A percentile compares a stretch with the other conserved stretches of the same genome.
phyloP scores from a whole-genome alignment of 768 basidiomycete species.

The Leccinum sublutescens region DNA sequence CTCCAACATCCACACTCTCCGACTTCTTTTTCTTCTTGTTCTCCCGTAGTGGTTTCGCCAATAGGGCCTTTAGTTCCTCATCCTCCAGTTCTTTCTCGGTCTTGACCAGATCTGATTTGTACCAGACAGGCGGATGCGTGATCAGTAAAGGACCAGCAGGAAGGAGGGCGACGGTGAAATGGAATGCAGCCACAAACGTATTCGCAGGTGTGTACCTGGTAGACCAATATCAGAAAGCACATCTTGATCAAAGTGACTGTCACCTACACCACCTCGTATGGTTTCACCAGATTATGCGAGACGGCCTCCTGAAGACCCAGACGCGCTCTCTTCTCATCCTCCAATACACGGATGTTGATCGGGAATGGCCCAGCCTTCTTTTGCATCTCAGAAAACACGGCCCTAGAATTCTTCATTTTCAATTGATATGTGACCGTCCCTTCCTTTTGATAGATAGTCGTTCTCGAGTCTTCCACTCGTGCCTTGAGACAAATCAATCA shows the following conservation, averaged over 20 bases:
- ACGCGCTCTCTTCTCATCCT: conserved; percentile 94
- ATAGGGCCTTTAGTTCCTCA: conserved; percentile 75
- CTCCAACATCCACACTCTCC: conserved; percentile 40
- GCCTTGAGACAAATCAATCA: conserved; percentile 52
- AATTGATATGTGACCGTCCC: conserved; percentile 86
- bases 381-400: conserved; percentile 96
- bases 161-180: conserved; percentile 93
- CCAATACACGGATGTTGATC: conserved; percentile 91
- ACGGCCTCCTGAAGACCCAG: conserved; percentile 97
- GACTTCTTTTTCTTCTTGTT: conserved; percentile 91
- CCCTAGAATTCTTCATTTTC: conserved; percentile 96
- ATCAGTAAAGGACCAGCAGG: conserved; percentile 86
- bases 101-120: conserved; percentile 88
- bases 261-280: conserved; percentile 90
- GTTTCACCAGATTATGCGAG: conserved; percentile 89
- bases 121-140: conserved; percentile 89
- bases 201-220: conserved; percentile 73
- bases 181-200: conserved; percentile 91
- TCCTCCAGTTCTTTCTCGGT: conserved; percentile 88
- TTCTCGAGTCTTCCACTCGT: conserved; percentile 83
- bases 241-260: not conserved
- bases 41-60: conserved; percentile 80
- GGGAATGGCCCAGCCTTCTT: conserved; percentile 98
- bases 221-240: not conserved
- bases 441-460: conserved; percentile 91